Percentiles rank a stretch among this genome's conserved stretches.
Evolutionary conservation across 2,329 filamentous ascomycete species (phyloP).

Genomic region (Microdochium trichocladiopsis): DNA sequence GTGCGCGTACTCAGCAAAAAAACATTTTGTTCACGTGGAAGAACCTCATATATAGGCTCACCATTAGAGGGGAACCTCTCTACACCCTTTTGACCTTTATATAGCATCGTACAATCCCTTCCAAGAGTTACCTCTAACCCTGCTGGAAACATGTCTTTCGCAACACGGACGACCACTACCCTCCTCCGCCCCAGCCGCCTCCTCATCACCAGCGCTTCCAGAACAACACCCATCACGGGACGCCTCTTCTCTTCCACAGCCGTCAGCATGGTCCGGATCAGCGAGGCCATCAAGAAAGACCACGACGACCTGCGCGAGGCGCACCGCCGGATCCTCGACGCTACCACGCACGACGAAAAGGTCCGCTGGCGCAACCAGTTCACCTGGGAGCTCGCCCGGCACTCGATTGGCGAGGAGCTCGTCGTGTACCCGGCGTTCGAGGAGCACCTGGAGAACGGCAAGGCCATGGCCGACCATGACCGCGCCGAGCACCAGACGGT

Average conservation of each 20-base stretch:
- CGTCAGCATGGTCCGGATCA: constrained; percentile 11
- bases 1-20: too few relatives aligned
- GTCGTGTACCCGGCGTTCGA: constrained; percentile 48
- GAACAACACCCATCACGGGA: background rate
- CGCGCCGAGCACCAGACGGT: constrained; percentile 38
- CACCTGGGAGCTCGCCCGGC: constrained; percentile 39
- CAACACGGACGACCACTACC: too few relatives aligned
- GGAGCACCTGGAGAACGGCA: constrained; percentile 35
- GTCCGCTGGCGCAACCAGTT: constrained; percentile 36
- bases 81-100: too few relatives aligned
- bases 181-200: too few relatives aligned
- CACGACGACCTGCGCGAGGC: constrained; percentile 27
- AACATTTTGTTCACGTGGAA: too few relatives aligned
- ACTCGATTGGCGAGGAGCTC: constrained; percentile 39
- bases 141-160: too few relatives aligned
- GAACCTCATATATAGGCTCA: too few relatives aligned
- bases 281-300: constrained; percentile 27
- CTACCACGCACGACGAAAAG: constrained; percentile 26
- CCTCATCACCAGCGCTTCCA: background rate
- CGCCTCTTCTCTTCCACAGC: constrained; percentile 3
- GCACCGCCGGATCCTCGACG: constrained; percentile 31
- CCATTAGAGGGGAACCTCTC: too few relatives aligned
- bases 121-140: too few relatives aligned
- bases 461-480: constrained; percentile 36
- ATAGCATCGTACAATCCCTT: too few relatives aligned